Evolutionary conservation across 2,329 filamentous ascomycete genomes (phyloP), one percentile per base, ranked within the genome.

Genomic region (Botrytis aclada): DNA sequence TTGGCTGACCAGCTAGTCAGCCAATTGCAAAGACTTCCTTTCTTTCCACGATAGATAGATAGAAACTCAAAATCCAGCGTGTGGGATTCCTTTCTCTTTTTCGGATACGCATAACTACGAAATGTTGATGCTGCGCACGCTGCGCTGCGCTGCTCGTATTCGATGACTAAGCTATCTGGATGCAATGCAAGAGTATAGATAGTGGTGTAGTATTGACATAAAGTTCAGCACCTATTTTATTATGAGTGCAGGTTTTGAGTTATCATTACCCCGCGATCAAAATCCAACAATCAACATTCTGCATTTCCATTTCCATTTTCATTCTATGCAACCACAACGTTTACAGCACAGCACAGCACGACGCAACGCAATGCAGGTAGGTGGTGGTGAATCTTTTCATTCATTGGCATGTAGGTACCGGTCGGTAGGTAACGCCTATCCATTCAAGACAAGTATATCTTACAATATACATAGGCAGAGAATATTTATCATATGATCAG

Each of bases 391-490:
- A 29, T 29, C 14, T 22, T 22, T 22, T 45, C 43, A 45, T n/a
- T 51, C 45, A 12, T 22, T 47, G 10, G 25, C 12, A 47, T 47
- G 25, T 51, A n/a, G 43, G 25, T 51, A n/a, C 45, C 22, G 47
- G 47, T 6, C 14, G 47, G 10, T n/a, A 51, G 47, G 25, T 51
- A n/a, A 18, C 1, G 3, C n/a, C n/a, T 29, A 54, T 54, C 51
- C 29, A 54, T n/a, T 18, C 14, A 16, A 29, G 25, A 54, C 51
- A 18, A n/a, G 51, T 54, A 18, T 54, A n/a, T n/a, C n/a, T n/a
- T n/a, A n/a, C n/a, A n/a, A n/a, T n/a, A 18, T 29, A 29, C n/a
- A 5, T 18, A 29, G n/a, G 3, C 7, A 5, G 0, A 16, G 1
- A 51, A n/a, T 6, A n/a, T n/a, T n/a, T 7, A 51, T n/a, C 1